Percentiles rank a stretch among this genome's conserved stretches.
These are phyloP conservation scores for Phascolomyces articulosus DNA, from an alignment of 371 early-diverging fungal genomes.

Conservation along the genomic window DNA sequence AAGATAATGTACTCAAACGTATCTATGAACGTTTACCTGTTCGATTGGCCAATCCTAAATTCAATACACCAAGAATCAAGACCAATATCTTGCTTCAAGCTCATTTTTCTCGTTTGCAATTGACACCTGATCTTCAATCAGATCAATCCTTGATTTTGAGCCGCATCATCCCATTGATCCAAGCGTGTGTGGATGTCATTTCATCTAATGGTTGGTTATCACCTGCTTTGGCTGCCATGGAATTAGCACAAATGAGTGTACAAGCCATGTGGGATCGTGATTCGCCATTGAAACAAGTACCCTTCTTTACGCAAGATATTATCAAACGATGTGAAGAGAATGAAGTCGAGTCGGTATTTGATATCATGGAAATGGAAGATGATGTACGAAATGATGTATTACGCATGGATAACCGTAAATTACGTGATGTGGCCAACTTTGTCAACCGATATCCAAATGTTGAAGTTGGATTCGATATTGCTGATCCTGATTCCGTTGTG, in stretches of 20 bases:
- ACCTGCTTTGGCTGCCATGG: conserved; percentile 93
- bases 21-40: conserved; percentile 85
- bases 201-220: conserved; percentile 91
- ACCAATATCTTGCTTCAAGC: conserved; percentile 92
- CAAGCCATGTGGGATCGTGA: conserved; percentile 97
- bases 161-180: conserved; percentile 81
- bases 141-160: conserved; percentile 81
- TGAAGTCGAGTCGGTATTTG: conserved; percentile 88
- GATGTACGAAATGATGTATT: conserved; percentile 78
- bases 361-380: conserved; percentile 93
- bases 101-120: conserved; percentile 88
- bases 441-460: conserved; percentile 95
- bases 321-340: conserved; percentile 70
- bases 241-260: conserved; percentile 94
- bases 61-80: conserved; percentile 88
- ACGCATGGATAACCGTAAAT: conserved; percentile 59
- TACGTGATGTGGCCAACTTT: conserved; percentile 85
- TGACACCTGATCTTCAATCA: conserved; percentile 90
- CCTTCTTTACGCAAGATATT: conserved; percentile 74
- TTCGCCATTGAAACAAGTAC: conserved; percentile 90
- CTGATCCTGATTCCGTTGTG: conserved; percentile 63
- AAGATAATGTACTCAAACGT: conserved; percentile 75
- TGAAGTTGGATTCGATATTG: conserved; percentile 77
- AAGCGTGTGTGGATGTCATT: conserved; percentile 95
- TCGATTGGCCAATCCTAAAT: conserved; percentile 64